Percentiles rank a stretch among this genome's conserved stretches.
These are phyloP conservation scores for Candida manassasensis DNA, from an alignment of 805 yeast genomes.

Conservation along the genomic window DNA sequence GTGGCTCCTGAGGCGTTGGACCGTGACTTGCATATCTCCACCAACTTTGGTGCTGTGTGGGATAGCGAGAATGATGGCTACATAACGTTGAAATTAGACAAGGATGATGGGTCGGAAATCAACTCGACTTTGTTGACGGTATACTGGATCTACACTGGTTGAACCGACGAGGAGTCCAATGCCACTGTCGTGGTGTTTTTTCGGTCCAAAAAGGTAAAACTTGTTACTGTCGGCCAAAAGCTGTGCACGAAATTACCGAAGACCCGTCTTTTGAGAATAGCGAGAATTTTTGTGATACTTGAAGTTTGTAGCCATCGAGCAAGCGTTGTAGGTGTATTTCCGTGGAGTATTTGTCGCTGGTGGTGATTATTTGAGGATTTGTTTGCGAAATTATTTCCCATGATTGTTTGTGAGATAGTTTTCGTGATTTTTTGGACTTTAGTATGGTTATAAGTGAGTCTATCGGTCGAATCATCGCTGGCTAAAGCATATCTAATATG, in stretches of 20 bases:
- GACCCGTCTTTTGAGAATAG: too few relatives aligned
- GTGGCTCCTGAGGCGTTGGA: slow-evolving; percentile 15
- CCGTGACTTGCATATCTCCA: slow-evolving; percentile 20
- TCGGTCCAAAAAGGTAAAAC: too few relatives aligned
- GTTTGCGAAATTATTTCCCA: too few relatives aligned
- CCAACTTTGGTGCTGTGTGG: slow-evolving; percentile 54
- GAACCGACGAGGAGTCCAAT: not conserved
- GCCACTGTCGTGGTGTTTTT: not conserved
- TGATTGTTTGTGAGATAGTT: too few relatives aligned
- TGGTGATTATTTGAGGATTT: too few relatives aligned
- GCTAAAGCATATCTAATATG: slow-evolving; percentile 9
- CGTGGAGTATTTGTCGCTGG: too few relatives aligned
- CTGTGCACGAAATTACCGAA: too few relatives aligned
- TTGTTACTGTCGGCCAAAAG: too few relatives aligned
- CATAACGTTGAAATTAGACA: slow-evolving; percentile 27
- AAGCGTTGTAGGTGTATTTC: too few relatives aligned
- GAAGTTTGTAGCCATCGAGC: too few relatives aligned
- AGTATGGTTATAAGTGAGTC: not conserved
- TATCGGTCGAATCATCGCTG: slow-evolving; percentile 3
- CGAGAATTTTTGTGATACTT: too few relatives aligned
- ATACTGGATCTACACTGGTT: slow-evolving; percentile 16
- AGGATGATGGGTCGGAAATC: slow-evolving; percentile 3
- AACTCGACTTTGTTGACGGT: slow-evolving; percentile 9
- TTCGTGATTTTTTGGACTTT: not conserved
- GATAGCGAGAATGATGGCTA: slow-evolving; percentile 53